phyloP scores from a whole-genome alignment of 169 alveolate genomes.

The Eimeria necatrix region DNA sequence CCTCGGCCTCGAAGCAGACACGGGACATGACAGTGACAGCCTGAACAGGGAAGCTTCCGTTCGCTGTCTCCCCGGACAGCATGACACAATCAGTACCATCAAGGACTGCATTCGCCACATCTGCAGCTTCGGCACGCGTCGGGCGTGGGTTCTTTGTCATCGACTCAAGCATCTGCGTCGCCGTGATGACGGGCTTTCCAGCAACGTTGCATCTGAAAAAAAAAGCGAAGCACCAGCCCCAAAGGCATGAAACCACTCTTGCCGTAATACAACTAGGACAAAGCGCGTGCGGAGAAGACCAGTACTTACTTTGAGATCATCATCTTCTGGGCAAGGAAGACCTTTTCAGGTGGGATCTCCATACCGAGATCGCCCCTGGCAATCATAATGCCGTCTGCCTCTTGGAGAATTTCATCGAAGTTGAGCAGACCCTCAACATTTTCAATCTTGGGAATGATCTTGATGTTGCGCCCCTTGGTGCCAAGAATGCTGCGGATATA shows the following conservation, averaged over 20 bases:
- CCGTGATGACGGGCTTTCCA: constrained; percentile 98
- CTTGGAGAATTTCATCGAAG: constrained; percentile 96
- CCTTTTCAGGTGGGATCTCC: constrained; percentile 99
- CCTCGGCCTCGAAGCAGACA: constrained; percentile 94
- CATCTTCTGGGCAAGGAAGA: constrained; percentile 97
- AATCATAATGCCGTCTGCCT: constrained; percentile 98
- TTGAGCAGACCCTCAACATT: constrained; percentile 97
- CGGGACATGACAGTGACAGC: constrained; percentile 92
- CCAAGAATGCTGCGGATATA: constrained; percentile 93
- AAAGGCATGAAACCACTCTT: neutral
- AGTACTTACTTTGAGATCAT: constrained; percentile 94
- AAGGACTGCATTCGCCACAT: constrained; percentile 99
- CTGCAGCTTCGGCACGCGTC: constrained; percentile 99
- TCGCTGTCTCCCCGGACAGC: constrained; percentile 96
- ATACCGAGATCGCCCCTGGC: constrained; percentile 99
- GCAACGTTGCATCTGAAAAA: constrained; percentile 92
- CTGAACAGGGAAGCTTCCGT: constrained; percentile 92
- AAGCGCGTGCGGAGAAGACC: too few species aligned
- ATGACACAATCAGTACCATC: constrained; percentile 99
- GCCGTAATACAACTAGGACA: too few species aligned
- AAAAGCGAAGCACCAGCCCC: too few species aligned
- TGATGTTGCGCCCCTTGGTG: constrained; percentile 95
- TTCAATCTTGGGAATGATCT: constrained; percentile 98
- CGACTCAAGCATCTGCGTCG: constrained; percentile 99
- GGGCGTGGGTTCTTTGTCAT: constrained; percentile 98